Conservation (phyloP, 495 filamentous ascomycete genomes). For the Viridothelium virens region DNA sequence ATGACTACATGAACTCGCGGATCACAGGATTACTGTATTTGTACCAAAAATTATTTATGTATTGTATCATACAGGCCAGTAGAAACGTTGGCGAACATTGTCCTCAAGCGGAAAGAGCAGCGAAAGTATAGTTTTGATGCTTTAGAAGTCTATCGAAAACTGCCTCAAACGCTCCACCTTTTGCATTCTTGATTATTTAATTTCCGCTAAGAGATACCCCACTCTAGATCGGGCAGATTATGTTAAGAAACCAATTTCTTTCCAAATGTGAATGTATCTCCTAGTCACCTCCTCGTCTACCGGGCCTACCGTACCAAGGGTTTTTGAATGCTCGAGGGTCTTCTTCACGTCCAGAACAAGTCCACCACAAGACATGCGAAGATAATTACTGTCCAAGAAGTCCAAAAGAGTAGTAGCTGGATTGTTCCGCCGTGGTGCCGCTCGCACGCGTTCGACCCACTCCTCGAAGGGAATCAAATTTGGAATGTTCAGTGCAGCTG, state of each 20-base stretch:
- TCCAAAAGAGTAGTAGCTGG: slow-evolving; percentile 42
- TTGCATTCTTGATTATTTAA: too few relatives aligned
- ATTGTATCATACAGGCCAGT: too few relatives aligned
- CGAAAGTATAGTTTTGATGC: too few relatives aligned
- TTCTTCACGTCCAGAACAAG: slow-evolving; percentile 40
- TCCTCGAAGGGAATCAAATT: slow-evolving; percentile 41
- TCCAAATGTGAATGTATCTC: slow-evolving; percentile 41
- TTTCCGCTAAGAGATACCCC: too few relatives aligned
- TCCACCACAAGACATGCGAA: slow-evolving; percentile 48
- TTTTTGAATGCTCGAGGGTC: slow-evolving; percentile 40
- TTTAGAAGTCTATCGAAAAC: too few relatives aligned
- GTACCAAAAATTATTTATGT: too few relatives aligned
- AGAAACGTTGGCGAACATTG: too few relatives aligned
- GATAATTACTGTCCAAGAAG: slow-evolving; percentile 46
- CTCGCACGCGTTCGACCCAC: neutral
- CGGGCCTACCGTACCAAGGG: slow-evolving; percentile 32
- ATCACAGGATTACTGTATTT: too few relatives aligned
- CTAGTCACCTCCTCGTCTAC: slow-evolving; percentile 37
- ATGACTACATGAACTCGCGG: too few relatives aligned
- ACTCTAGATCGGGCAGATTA: too few relatives aligned
- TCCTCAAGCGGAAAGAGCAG: too few relatives aligned
- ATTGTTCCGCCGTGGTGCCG: slow-evolving; percentile 34
- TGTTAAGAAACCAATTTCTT: slow-evolving; percentile 32
- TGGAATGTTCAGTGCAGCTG: slow-evolving; percentile 38
- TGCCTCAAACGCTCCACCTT: too few relatives aligned